Evolutionary conservation across 306 rosid genomes (phyloP).

Genomic region (Inga laurina): DNA sequence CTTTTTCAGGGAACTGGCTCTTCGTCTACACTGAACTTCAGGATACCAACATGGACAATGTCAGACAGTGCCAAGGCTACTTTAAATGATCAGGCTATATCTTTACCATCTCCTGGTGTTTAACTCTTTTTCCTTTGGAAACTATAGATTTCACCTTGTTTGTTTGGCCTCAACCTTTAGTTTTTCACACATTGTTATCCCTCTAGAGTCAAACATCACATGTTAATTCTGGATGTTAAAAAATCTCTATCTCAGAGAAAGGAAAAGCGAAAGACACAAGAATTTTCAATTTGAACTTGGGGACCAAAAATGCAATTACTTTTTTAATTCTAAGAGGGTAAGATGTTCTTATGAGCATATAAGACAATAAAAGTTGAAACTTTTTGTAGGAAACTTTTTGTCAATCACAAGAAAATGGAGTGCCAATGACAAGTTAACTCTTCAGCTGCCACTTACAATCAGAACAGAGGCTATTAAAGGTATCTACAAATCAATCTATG

Average conservation of each 20-base stretch:
- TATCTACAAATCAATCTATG: constrained; percentile 3
- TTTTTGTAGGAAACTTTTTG: constrained; percentile 49
- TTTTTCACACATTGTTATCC: background rate
- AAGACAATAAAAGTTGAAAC: background rate
- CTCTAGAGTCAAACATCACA: background rate
- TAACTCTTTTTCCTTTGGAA: background rate
- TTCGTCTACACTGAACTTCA: constrained; percentile 55
- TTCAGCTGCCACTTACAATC: constrained; percentile 63
- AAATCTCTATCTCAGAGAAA: background rate
- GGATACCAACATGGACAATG: constrained; percentile 69
- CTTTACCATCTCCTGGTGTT: constrained; percentile 57
- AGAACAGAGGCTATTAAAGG: constrained; percentile 79
- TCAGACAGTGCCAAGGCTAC: constrained; percentile 41
- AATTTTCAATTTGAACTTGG: background rate
- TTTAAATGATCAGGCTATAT: constrained; percentile 43
- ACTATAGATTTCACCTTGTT: background rate
- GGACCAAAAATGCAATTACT: background rate
- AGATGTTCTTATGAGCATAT: background rate
- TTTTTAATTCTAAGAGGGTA: background rate
- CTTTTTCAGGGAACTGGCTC: constrained; percentile 39
- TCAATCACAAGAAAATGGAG: constrained; percentile 57
- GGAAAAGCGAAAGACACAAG: background rate
- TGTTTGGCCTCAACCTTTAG: background rate
- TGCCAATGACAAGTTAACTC: constrained; percentile 56
- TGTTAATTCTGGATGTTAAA: background rate